A percentile compares a stretch with the other conserved stretches of the same genome.
phyloP scores from a whole-genome alignment of 2,329 filamentous ascomycete genomes.

The Paramyrothecium roridum region DNA sequence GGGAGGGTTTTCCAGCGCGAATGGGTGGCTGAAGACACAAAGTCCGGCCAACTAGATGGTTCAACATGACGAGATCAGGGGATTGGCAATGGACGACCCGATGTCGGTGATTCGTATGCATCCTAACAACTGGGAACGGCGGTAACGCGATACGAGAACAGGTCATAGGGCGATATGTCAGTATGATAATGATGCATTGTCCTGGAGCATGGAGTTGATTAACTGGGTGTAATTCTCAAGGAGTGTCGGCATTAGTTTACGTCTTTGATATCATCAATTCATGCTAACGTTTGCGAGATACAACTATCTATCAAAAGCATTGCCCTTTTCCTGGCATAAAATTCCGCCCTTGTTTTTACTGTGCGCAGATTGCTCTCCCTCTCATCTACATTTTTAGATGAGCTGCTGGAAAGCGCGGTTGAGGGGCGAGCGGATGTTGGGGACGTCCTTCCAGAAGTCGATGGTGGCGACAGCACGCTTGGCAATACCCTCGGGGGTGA shows the following conservation, averaged over 20 bases:
- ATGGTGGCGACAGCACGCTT: slow-evolving; percentile 92
- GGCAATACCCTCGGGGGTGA: slow-evolving; percentile 93
- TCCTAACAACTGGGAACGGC: no score
- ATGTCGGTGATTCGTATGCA: no score
- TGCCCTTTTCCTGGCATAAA: slow-evolving; percentile 11
- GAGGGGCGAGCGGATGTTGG: slow-evolving; percentile 88
- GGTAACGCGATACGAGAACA: no score
- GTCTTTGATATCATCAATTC: slow-evolving; percentile 17
- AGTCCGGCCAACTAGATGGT: neutral
- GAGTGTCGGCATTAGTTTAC: no score
- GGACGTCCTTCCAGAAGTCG: slow-evolving; percentile 93
- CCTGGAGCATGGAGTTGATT: neutral
- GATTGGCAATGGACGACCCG: no score
- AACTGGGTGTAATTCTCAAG: neutral
- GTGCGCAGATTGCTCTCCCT: slow-evolving; percentile 10
- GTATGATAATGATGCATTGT: neutral
- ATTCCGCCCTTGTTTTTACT: slow-evolving; percentile 14
- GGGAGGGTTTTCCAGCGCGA: slow-evolving; percentile 53
- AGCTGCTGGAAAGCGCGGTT: slow-evolving; percentile 98
- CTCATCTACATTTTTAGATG: slow-evolving; percentile 58
- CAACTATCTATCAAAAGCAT: neutral
- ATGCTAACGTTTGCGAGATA: neutral
- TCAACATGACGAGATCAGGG: no score
- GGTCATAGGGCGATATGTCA: no score
- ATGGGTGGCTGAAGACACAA: slow-evolving; percentile 34